Evolutionary conservation across 345 rosid species (phyloP), one percentile per base, ranked within the genome.

Genomic region (Eucalyptus marginata): DNA sequence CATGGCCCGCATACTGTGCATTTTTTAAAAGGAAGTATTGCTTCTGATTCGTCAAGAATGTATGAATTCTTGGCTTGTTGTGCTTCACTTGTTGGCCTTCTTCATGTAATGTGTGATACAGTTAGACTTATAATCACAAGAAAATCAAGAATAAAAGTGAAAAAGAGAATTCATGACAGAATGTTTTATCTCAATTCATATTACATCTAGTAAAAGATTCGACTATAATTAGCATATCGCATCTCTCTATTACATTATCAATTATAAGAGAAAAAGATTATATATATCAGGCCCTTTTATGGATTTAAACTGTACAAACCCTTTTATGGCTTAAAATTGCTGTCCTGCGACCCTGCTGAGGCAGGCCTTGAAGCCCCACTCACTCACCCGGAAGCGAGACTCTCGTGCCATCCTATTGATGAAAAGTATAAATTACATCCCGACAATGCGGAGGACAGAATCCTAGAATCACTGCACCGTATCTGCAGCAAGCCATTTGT

Each of bases 291-390:
- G 4, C n/a, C n/a, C n/a, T n/a, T n/a, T n/a, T 64, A 64, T 64
- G 17, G 1, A 1, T 31, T 29, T 15, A 64, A 64, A 64, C 36
- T 64, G 13, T 64, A 3, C 15, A 64, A 14, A 2, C 2, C 79
- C 2, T 15, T 16, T 16, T 2, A 1, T 5, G 2, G 17, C 11
- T 8, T 7, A 9, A 17, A 8, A 8, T 5, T 2, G 0, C 40
- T 31, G 4, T 7, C 22, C 20, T 31, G 4, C 3, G 33, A 64
- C 20, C 17, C 76, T 1, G 10, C 10, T 16, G 18, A 15, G 40
- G 22, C 10, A 17, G 40, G 10, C 10, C 22, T 12, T 17, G 40
- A 17, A 66, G 6, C 3, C 10, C 18, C 76, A 1, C 20, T 33
- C 76, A 0, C 40, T 66, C 20, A 4, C 2, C 11, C 2, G 22